A percentile compares a stretch with the other conserved stretches of the same genome.
Conservation (phyloP, 352 stramenopile species). For the Globisporangium barbulae region DNA sequence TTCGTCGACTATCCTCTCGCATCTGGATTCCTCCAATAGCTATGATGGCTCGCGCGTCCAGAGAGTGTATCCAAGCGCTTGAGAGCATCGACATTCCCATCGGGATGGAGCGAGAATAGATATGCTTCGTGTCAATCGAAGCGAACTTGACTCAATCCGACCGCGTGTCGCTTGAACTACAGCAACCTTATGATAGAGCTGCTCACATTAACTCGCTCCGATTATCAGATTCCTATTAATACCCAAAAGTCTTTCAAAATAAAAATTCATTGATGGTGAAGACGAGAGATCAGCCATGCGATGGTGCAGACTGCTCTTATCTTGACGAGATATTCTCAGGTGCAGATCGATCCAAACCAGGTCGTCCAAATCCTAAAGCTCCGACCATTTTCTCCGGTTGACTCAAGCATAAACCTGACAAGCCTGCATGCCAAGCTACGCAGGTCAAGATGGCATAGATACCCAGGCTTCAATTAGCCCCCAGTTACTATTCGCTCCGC, state of each 20-base stretch:
- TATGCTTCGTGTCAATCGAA: background rate
- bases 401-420: background rate
- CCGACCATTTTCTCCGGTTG: background rate
- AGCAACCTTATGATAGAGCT: too few relatives aligned
- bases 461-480: background rate
- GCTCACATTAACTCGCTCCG: background rate
- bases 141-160: background rate
- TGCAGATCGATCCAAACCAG: background rate
- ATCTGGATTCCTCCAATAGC: background rate
- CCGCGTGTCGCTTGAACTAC: slow-evolving; percentile 3
- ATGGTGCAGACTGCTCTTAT: background rate
- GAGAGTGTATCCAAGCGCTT: background rate
- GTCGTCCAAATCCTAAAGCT: background rate
- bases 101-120: background rate
- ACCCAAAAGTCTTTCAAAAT: background rate
- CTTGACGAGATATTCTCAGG: slow-evolving; percentile 1
- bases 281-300: background rate
- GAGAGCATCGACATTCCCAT: background rate
- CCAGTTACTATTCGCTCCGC: background rate
- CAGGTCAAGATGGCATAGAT: background rate
- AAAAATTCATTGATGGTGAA: background rate
- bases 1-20: background rate
- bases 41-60: background rate
- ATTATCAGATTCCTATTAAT: slow-evolving; percentile 1
- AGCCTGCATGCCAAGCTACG: background rate